Evolutionary conservation across 768 basidiomycete species (phyloP), one percentile per base, ranked within the genome.

Genomic region (Chalciporus chontae): DNA sequence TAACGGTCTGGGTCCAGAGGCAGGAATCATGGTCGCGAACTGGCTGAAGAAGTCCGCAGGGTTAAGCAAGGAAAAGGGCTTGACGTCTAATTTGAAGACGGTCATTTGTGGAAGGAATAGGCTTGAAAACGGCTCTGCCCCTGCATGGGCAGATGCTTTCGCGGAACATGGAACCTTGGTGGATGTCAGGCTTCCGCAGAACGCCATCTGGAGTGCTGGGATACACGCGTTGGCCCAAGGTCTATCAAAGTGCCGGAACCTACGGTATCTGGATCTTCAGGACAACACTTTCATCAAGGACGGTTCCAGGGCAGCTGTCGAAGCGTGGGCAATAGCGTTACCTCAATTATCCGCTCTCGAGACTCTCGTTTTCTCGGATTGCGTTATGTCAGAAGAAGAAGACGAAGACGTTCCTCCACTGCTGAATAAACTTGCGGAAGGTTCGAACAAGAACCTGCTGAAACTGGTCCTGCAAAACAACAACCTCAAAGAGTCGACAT

Each of bases 51-150:
- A 82, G 53, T 90, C 90, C 21, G 94, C 92, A 1, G 71, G 75
- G 46, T 73, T 84, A 49, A 82, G 78, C 53, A 80, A 85, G 55
- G 73, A 72, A 19, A 83, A 81, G 36, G 89, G 87, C 9, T 77
- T 81, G 61, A 71, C 69, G 44, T 87, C 86, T n/a, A 84, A 82
- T 55, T 71, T 99, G 45, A 79, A 79, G 40, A 83, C 79, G 1
- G 77, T 98, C 58, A 83, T 94, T 54, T 98, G 96, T 69, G 95
- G 96, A 14, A 83, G 95, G 50, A 99, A 97, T 70, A 81, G 96
- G n/a, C 75, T 98, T 32, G 93, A 98, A 73, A 84, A 94, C 58
- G 94, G 91, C 40, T 87, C 86, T 3, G 90, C 95, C 8, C 53
- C 72, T 0, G 77, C 78, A 6, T 98, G 91, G 88, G 92, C 90